A percentile compares a stretch with the other conserved stretches of the same genome.
phyloP scores from a whole-genome alignment of 129 eudicot genomes.

The Tanacetum coccineum region DNA sequence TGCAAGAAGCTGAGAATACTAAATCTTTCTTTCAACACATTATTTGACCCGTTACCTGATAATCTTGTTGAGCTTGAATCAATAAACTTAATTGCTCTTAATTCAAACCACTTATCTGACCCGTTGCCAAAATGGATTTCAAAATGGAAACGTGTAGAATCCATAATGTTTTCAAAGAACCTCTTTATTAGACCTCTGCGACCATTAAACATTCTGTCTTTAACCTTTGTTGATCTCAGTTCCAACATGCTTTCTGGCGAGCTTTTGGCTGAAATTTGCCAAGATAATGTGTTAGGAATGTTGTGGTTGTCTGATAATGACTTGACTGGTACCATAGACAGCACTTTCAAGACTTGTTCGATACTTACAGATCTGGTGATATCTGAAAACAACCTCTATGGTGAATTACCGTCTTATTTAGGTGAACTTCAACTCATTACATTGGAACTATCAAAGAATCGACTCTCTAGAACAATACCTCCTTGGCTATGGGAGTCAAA shows the following conservation, averaged over 20 bases:
- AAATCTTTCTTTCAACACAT: slow-evolving; percentile 61
- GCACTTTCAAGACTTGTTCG: slow-evolving; percentile 51
- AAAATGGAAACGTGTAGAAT: slow-evolving; percentile 56
- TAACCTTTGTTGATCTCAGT: slow-evolving; percentile 50
- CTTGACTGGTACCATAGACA: slow-evolving; percentile 60
- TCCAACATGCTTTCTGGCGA: slow-evolving; percentile 70
- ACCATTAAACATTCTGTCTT: slow-evolving; percentile 46
- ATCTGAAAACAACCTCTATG: slow-evolving; percentile 61
- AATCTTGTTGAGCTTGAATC: slow-evolving; percentile 54
- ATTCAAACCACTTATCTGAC: slow-evolving; percentile 64
- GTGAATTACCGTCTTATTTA: slow-evolving; percentile 67
- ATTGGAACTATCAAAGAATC: slow-evolving; percentile 67
- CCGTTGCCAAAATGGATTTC: slow-evolving; percentile 68
- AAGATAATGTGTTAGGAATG: slow-evolving; percentile 29
- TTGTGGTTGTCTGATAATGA: slow-evolving; percentile 54
- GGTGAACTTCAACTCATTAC: slow-evolving; percentile 70
- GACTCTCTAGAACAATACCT: slow-evolving; percentile 61
- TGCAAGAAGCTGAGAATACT: slow-evolving; percentile 62
- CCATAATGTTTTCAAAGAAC: slow-evolving; percentile 52
- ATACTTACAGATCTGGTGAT: slow-evolving; percentile 57
- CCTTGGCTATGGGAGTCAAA: slow-evolving; percentile 66
- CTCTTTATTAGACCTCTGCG: slow-evolving; percentile 56
- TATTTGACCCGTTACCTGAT: slow-evolving; percentile 65
- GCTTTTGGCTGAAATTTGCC: slow-evolving; percentile 51
- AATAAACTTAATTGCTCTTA: slow-evolving; percentile 48